Evolutionary conservation across 129 eudicot species (phyloP).

Genomic region (Helianthus tuberosus): DNA sequence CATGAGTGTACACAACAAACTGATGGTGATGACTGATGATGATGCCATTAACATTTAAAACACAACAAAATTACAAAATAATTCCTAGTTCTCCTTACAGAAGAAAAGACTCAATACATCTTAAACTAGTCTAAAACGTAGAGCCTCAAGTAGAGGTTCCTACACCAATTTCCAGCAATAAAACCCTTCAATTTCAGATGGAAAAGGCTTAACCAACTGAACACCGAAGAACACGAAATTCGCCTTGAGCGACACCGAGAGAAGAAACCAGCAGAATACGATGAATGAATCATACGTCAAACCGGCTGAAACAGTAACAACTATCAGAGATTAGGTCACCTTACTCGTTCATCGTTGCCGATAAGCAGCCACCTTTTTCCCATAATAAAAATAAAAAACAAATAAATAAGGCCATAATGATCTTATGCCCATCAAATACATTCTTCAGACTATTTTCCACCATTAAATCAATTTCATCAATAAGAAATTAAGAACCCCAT

Average conservation of each 20-base stretch:
- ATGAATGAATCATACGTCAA: constrained; percentile 9
- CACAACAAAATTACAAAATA: neutral
- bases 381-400: no score
- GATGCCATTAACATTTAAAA: constrained; percentile 2
- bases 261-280: constrained; percentile 5
- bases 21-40: neutral
- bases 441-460: neutral
- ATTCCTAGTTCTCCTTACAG: constrained; percentile 2
- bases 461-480: neutral
- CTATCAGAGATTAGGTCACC: constrained; percentile 19
- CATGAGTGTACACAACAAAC: neutral
- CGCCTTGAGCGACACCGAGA: neutral
- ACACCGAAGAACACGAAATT: constrained; percentile 6
- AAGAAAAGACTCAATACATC: constrained; percentile 2
- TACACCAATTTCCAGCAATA: constrained; percentile 3
- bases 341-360: neutral
- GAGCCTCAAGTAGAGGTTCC: constrained; percentile 7
- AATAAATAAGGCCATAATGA: neutral
- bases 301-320: constrained; percentile 27
- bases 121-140: constrained; percentile 10
- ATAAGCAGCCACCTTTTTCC: constrained; percentile 1
- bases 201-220: constrained; percentile 9
- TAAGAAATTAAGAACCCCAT: neutral
- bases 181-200: constrained; percentile 14
- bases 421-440: neutral